Evolutionary conservation across 108 stramenopile genomes (phyloP), one percentile per base, ranked within the genome.

Genomic region (Skeletonema menzelii): DNA sequence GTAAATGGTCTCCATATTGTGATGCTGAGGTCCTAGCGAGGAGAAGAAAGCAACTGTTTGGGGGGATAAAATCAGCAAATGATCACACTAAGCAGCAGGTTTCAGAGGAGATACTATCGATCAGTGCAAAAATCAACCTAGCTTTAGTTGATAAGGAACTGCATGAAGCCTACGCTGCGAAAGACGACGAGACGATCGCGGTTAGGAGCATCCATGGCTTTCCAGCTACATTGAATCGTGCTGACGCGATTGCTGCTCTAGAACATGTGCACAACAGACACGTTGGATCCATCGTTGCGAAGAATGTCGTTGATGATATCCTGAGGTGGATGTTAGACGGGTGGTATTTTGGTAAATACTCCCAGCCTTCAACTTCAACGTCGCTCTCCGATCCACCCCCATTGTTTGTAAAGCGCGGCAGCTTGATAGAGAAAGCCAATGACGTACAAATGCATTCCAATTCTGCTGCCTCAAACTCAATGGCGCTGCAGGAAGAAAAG

Each of bases 241-340:
- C 59, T 20, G 56, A 67, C 37, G 80, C 70, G 14, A 77, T 82
- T 26, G 22, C 28, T 11, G 70, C 76, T 32, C 62, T 82, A 8
- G 76, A 77, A 59, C 62, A 58, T 11, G 71, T 77, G 27, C 80
- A 73, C 42, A 56, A 73, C 28, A 11, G 65, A n/a, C 64, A 63
- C 13, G 69, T 82, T 61, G 64, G 59, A 34, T 49, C 27, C 32
- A 13, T 65, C 4, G 15, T 55, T 15, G 56, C 80, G 4, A 27
- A 24, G 10, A 71, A 77, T 13, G 59, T 53, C 2, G 65, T 82
- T 26, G 59, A 72, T 27, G 30, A 58, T 12, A 67, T 82, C 27
- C 59, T 82, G 1, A 44, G 67, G 10, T 82, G 80, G 78, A 82
- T 82, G 80, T 42, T 72, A 22, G 65, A 82, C 28, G 80, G 75